Evolutionary conservation across 176 grass and related monocot genomes (phyloP), one percentile per base, ranked within the genome.

Genomic region (Rhynchospora tenuis): DNA sequence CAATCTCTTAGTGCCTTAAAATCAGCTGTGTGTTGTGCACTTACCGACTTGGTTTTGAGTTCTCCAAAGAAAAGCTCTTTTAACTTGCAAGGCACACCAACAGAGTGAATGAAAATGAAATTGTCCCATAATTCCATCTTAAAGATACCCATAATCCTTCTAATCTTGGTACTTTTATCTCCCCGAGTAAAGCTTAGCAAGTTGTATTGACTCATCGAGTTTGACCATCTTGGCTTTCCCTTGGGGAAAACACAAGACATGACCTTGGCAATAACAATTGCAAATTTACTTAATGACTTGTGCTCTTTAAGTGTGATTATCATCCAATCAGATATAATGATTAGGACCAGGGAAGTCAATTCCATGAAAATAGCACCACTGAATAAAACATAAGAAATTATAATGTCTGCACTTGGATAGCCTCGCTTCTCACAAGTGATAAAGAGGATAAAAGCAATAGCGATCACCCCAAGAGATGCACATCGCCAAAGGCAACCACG

Each of bases 311-410:
- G 22, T 14, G 26, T 17, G 85, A 83, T 57, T 11, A 81, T 74
- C 0, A 76, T 81, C 28, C 65, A 79, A 47, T 81, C 76, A 23
- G 88, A 90, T 22, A 84, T 31, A 19, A 26, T 1, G 70, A 86
- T n/a, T 20, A 83, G 5, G 1, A 84, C 13, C 9, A 86, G 11
- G 12, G 88, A 75, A 1, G 81, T 1, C 42, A 75, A 0, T 54
- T 90, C 88, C 70, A 90, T 16, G 54, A 43, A 63, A 42, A 90
- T 14, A 48, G 89, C 74, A 9, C 24, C 72, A 5, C 19, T 42
- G 0, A 90, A 85, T 17, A 90, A 85, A 22, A 82, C 7, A 78
- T 87, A 90, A n/a, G 89, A 81, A 23, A 87, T 72, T 19, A 27
- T 6, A 9, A 90, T 26, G 74, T 90, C 89, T 12, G 13, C 54